These are phyloP conservation scores for Cordyceps cicadae DNA, from an alignment of 2,329 filamentous ascomycete genomes.

Conservation along the genomic window DNA sequence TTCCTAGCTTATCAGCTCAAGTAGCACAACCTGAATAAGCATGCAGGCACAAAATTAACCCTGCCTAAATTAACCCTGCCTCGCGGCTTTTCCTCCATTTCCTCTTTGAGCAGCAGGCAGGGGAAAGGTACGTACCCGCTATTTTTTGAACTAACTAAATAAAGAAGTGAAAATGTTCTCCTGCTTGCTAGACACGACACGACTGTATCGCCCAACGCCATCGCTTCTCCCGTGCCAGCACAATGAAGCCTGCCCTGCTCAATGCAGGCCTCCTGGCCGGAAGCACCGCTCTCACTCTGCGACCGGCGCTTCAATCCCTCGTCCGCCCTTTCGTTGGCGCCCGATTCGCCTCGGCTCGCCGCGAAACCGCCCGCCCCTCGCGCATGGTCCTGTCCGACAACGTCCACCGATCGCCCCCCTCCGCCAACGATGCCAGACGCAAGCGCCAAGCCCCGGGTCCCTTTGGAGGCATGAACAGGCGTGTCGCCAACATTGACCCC, in stretches of 20 bases:
- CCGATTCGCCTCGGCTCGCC: conserved; percentile 3
- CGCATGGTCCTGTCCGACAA: conserved; percentile 52
- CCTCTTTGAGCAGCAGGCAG: not conserved
- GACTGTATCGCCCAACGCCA: not conserved
- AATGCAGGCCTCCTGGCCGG: not conserved
- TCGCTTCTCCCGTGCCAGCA: not conserved
- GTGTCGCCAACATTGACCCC: conserved; percentile 33
- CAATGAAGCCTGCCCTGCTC: conserved; percentile 1
- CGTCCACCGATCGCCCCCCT: conserved; percentile 35
- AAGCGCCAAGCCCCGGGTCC: conserved; percentile 37
- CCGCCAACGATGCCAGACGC: conserved; percentile 26
- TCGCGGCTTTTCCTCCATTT: not conserved
- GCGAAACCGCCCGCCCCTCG: conserved; percentile 22
- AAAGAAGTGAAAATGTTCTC: conserved; percentile 10
- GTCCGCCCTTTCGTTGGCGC: not conserved
- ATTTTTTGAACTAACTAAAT: not conserved
- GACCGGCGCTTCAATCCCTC: not conserved
- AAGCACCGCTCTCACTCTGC: not conserved
- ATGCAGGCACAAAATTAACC: not conserved
- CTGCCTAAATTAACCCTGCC: too few species aligned
- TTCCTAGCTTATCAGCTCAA: too few species aligned
- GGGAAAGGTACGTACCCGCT: not conserved
- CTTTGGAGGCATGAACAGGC: conserved; percentile 50
- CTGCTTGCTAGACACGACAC: not conserved
- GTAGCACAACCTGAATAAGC: too few species aligned